Conservation (phyloP, 306 rosid species). For the Betula pendula region DNA sequence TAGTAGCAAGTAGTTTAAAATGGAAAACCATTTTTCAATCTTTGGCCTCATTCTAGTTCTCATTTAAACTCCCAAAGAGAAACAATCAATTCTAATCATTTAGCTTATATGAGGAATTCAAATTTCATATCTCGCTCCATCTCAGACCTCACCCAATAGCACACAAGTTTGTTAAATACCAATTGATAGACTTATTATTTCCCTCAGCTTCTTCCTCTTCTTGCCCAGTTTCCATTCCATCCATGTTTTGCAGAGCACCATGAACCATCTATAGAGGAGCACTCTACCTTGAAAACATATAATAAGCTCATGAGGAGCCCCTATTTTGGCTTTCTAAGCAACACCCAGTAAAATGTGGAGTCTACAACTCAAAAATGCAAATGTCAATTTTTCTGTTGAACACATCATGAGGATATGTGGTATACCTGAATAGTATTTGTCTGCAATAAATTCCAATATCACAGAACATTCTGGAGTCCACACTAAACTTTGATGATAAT, state of each 20-base stretch:
- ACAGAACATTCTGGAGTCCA: not conserved
- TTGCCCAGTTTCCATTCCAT: too few species aligned
- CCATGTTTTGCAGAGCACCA: too few species aligned
- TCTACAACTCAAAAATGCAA: not conserved
- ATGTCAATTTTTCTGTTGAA: not conserved
- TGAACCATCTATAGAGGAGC: not conserved
- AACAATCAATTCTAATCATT: too few species aligned
- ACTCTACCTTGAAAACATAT: not conserved
- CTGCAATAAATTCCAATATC: not conserved
- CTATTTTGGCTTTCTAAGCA: not conserved
- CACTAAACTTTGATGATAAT: not conserved
- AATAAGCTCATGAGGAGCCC: not conserved
- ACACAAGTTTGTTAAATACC: not conserved
- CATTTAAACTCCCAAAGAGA: too few species aligned
- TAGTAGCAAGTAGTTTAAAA: too few species aligned
- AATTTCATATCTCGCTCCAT: not conserved
- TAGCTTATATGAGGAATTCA: not conserved
- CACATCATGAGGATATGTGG: not conserved
- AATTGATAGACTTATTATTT: not conserved
- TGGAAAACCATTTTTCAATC: too few species aligned
- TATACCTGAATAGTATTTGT: not conserved
- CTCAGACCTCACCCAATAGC: not conserved
- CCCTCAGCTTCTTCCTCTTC: not conserved
- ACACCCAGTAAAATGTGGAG: not conserved
- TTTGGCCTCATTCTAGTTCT: too few species aligned